These are phyloP conservation scores for Macroventuria anomochaeta DNA, from an alignment of 2,329 filamentous ascomycete genomes.

Conservation along the genomic window DNA sequence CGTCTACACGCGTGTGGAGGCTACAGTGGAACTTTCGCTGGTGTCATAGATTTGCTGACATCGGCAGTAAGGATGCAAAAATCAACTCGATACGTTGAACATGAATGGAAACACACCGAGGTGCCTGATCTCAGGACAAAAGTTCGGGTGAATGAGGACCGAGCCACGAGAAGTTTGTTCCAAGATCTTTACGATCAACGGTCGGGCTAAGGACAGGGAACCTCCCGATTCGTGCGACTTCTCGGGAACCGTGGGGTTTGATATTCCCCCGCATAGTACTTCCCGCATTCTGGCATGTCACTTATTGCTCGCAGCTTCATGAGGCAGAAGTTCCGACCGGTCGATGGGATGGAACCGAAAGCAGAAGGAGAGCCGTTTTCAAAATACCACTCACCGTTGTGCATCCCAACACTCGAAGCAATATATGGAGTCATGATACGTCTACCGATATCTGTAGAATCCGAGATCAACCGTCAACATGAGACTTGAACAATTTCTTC, in stretches of 20 bases:
- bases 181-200: background rate
- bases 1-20: too few species aligned
- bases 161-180: background rate
- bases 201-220: background rate
- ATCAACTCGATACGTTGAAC: too few species aligned
- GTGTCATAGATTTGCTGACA: too few species aligned
- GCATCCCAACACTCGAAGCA: background rate
- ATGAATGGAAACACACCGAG: too few species aligned
- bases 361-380: background rate
- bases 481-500: background rate
- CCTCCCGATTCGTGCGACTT: constrained; percentile 4
- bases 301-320: background rate
- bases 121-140: background rate
- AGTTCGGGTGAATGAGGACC: constrained; percentile 1
- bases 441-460: too few species aligned
- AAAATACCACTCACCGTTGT: too few species aligned
- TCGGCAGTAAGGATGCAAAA: too few species aligned
- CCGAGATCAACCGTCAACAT: background rate
- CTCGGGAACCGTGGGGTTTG: background rate
- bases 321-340: constrained; percentile 2
- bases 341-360: background rate
- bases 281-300: background rate
- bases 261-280: background rate
- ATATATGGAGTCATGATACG: background rate
- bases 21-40: too few species aligned